Evolutionary conservation across 1,139 yeast species (phyloP).

Genomic region (Blastobotrys elegans): DNA sequence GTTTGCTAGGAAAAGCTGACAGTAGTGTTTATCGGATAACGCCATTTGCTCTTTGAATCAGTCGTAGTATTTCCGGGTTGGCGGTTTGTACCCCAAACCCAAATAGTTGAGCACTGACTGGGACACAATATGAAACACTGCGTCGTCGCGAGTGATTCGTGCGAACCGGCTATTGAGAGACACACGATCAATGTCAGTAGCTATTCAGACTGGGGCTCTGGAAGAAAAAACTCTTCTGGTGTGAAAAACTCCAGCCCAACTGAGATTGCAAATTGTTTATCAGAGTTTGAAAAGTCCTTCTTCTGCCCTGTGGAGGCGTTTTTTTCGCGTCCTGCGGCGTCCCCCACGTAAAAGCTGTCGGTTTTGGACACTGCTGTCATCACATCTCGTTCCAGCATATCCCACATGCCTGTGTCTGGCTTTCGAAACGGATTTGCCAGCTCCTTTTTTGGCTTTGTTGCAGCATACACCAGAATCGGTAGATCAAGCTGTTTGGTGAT

Average conservation of each 20-base stretch:
- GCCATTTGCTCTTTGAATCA: no score
- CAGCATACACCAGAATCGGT: constrained; percentile 52
- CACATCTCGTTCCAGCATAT: constrained; percentile 41
- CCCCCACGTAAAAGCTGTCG: constrained; percentile 76
- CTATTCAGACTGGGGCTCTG: no score
- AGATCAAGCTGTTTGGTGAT: constrained; percentile 33
- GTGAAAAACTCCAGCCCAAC: constrained; percentile 42
- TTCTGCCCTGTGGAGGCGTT: constrained; percentile 74
- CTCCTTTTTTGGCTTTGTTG: constrained; percentile 29
- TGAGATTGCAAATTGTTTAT: constrained; percentile 58
- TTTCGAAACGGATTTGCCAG: constrained; percentile 50
- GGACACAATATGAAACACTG: no score
- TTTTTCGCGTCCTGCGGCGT: constrained; percentile 72
- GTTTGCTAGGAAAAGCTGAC: no score
- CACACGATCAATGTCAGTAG: no score
- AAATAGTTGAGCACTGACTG: no score
- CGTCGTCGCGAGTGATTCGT: no score
- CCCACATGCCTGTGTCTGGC: constrained; percentile 74
- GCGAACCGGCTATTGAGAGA: no score
- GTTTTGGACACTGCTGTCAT: constrained; percentile 21
- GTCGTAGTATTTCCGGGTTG: no score
- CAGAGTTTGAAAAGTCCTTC: constrained; percentile 75
- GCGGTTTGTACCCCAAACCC: no score
- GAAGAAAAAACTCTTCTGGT: no score
- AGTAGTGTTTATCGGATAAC: no score